These are phyloP conservation scores for Lactarius pseudohatsudake DNA, from an alignment of 768 basidiomycete species.

Conservation along the genomic window DNA sequence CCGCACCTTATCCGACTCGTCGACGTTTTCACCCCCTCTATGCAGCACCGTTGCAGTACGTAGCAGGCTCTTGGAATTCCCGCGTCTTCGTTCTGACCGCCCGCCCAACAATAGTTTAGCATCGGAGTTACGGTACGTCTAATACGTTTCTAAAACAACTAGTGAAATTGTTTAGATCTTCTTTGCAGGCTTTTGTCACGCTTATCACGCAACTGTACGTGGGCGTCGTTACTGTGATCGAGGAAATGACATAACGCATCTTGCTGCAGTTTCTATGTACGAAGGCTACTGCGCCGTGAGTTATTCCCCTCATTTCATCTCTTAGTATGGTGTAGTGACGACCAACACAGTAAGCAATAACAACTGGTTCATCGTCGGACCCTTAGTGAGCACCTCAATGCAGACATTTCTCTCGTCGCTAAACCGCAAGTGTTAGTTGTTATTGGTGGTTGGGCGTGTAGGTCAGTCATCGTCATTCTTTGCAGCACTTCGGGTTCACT, in stretches of 20 bases:
- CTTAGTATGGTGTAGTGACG: conserved; percentile 4
- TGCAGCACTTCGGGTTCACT: neutral
- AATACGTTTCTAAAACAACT: neutral
- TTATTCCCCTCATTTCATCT: neutral
- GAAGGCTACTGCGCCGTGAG: conserved; percentile 23
- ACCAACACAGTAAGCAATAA: conserved; percentile 26
- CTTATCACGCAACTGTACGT: conserved; percentile 26
- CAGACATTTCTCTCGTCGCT: neutral
- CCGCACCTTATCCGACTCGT: neutral
- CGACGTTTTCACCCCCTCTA: neutral
- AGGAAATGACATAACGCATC: neutral
- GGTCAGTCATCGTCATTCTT: conserved; percentile 13
- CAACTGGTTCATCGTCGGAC: conserved; percentile 24
- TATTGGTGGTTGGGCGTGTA: conserved; percentile 18
- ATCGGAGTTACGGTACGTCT: conserved; percentile 27
- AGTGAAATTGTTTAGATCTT: neutral
- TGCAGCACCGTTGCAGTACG: conserved; percentile 24
- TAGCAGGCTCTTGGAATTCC: neutral
- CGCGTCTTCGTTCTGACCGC: neutral
- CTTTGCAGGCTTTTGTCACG: conserved; percentile 18
- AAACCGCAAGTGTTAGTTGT: conserved; percentile 9
- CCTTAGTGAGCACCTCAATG: conserved; percentile 17
- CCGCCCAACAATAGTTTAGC: conserved; percentile 18
- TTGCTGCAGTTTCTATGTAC: conserved; percentile 22
- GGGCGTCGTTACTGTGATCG: neutral